phyloP scores from a whole-genome alignment of 2,329 filamentous ascomycete species.

The Epichloe bromicola region DNA sequence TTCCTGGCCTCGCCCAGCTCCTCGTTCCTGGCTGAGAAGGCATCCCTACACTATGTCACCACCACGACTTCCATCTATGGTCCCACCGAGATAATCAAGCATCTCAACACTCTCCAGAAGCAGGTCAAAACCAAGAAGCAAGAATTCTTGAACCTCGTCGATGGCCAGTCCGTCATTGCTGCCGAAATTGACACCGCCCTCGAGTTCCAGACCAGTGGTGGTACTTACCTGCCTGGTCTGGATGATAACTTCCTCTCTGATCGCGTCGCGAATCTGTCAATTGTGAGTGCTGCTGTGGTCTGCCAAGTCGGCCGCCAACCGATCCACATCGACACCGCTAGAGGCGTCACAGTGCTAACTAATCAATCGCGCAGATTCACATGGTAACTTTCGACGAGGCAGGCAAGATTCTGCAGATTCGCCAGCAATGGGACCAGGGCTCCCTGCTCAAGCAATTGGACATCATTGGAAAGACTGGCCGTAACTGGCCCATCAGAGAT shows the following conservation, averaged over 20 bases:
- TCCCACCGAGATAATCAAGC: constrained; percentile 66
- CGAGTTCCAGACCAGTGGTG: constrained; percentile 70
- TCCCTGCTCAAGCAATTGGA: constrained; percentile 87
- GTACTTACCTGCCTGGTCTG: constrained; percentile 73
- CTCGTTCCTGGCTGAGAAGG: constrained; percentile 49
- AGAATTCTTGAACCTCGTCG: constrained; percentile 59
- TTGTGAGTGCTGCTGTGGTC: constrained; percentile 48
- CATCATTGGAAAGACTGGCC: constrained; percentile 77
- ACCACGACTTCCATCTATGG: constrained; percentile 66
- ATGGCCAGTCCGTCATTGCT: constrained; percentile 59
- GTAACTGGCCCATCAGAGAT: constrained; percentile 91
- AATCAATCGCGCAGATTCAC: constrained; percentile 49
- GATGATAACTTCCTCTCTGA: constrained; percentile 92
- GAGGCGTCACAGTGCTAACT: neutral
- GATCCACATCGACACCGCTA: neutral
- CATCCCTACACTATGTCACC: constrained; percentile 76
- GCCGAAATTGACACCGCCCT: constrained; percentile 73
- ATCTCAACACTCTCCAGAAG: constrained; percentile 57
- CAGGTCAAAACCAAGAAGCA: constrained; percentile 75
- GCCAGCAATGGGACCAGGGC: constrained; percentile 90
- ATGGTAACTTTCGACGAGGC: constrained; percentile 70
- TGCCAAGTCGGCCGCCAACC: neutral
- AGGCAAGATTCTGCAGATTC: constrained; percentile 73
- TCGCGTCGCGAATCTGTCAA: constrained; percentile 61
- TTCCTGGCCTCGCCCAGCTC: constrained; percentile 57